Percentiles rank a stretch among this genome's conserved stretches.
These are phyloP conservation scores for Alternaria triticina DNA, from an alignment of 2,329 filamentous ascomycete species.

Conservation along the genomic window DNA sequence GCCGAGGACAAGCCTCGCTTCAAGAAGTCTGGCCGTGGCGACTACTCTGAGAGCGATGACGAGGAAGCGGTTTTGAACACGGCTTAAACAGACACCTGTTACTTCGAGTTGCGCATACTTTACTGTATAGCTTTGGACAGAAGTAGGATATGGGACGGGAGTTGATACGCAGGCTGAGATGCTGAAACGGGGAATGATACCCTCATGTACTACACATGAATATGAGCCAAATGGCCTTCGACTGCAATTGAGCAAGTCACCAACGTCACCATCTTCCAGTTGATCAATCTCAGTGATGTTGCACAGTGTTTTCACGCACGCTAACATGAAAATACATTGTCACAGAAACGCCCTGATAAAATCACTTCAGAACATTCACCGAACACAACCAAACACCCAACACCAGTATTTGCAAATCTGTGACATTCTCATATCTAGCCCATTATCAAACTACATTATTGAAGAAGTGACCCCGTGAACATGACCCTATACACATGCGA, in stretches of 20 bases:
- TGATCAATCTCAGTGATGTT: not conserved
- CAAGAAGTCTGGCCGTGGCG: constrained; percentile 35
- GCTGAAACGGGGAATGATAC: constrained; percentile 4
- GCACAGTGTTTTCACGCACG: not conserved
- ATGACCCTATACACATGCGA: constrained; percentile 5
- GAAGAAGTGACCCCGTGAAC: not conserved
- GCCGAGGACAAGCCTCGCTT: constrained; percentile 40
- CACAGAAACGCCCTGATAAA: not conserved
- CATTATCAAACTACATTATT: constrained; percentile 13
- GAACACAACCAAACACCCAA: not conserved
- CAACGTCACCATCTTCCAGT: not conserved
- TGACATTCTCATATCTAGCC: not conserved
- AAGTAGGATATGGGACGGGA: not conserved
- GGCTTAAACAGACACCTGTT: not conserved
- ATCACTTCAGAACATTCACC: not conserved
- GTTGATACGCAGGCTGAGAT: not conserved
- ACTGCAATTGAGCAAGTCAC: not conserved
- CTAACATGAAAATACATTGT: not conserved
- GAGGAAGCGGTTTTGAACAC: too few relatives aligned
- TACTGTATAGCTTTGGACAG: not conserved
- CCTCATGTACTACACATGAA: constrained; percentile 6
- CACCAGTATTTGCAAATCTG: not conserved
- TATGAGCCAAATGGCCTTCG: not conserved
- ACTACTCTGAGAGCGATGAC: constrained; percentile 18
- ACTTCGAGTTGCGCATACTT: not conserved